Evolutionary conservation across 495 filamentous ascomycete genomes (phyloP), one percentile per base, ranked within the genome.

Genomic region (Friedmanniomyces endolithicus): DNA sequence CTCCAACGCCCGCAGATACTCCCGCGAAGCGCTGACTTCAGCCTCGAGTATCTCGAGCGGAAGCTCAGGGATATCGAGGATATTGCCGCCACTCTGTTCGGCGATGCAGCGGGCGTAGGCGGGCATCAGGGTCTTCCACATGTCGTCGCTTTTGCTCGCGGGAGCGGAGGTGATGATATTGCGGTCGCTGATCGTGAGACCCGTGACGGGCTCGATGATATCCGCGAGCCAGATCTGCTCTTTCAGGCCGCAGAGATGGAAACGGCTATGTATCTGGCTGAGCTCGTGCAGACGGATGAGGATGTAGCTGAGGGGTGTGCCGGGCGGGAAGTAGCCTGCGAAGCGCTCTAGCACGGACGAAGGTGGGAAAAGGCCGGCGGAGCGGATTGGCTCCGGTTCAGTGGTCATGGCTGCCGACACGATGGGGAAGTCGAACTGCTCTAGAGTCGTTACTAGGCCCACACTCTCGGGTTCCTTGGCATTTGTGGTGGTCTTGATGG

Each of bases 381-480:
- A 78, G 41, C 61, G 70, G 27, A 99, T 72, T 4, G 86, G 84
- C 14, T 77, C 73, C 8, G 83, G 73, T 17, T 87, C 78, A 1
- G 64, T 59, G 6, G 63, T 34, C 75, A 97, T 83, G 16, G 84
- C 81, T 27, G 74, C 57, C 37, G 66, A 63, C 33, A 99, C 76
- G 48, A 73, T 65, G 0, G 65, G 67, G 33, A 88, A 78, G 65
- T 97, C 90, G 17, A 75, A 70, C 8, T 75, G 63, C 56, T 90
- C 83, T 12, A 97, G 68, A 1, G 85, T 83, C 6, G 92, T 95
- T 17, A 95, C 87, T n/a, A 77, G 72, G 1, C 92, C 92, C 2
- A 83, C 67, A 44, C 74, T 67, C 16, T 65, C 52, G 12, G 12
- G 17, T 29, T 48, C 45, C 8, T 19, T 25, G n/a, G 51, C 37